Evolutionary conservation across 176 grass and related monocot genomes (phyloP).

Genomic region (Ensete ventricosum): DNA sequence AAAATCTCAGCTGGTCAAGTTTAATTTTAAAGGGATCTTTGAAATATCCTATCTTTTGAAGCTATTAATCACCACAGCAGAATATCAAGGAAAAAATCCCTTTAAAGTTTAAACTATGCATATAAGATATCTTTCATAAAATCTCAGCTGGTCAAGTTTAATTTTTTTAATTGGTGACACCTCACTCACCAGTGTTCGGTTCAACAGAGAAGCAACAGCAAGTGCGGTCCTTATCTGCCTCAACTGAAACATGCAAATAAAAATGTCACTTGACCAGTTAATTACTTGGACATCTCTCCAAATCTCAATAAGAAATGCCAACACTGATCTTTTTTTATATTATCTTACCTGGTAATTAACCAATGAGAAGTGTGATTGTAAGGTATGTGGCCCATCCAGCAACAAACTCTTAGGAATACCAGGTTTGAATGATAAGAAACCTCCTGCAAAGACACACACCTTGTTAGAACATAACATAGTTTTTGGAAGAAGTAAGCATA

Average conservation of each 20-base stretch:
- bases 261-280: neutral
- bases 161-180: slow-evolving; percentile 15
- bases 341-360: slow-evolving; percentile 82
- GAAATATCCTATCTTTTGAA: neutral
- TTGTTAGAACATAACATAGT: neutral
- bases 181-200: slow-evolving; percentile 71
- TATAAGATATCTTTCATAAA: neutral
- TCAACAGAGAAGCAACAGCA: slow-evolving; percentile 67
- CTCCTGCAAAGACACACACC: slow-evolving; percentile 30
- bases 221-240: slow-evolving; percentile 89
- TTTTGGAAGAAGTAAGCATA: neutral
- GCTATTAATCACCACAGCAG: neutral
- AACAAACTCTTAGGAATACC: slow-evolving; percentile 78
- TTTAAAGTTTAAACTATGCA: neutral
- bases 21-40: neutral
- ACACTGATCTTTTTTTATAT: neutral
- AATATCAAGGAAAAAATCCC: neutral
- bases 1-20: neutral
- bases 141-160: neutral
- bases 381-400: slow-evolving; percentile 62
- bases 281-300: neutral
- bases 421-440: slow-evolving; percentile 84
- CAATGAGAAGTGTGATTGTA: slow-evolving; percentile 76
- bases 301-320: neutral
- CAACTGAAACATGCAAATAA: slow-evolving; percentile 54